phyloP scores from a whole-genome alignment of 2,329 filamentous ascomycete species.

The Biscogniauxia mediterranea region DNA sequence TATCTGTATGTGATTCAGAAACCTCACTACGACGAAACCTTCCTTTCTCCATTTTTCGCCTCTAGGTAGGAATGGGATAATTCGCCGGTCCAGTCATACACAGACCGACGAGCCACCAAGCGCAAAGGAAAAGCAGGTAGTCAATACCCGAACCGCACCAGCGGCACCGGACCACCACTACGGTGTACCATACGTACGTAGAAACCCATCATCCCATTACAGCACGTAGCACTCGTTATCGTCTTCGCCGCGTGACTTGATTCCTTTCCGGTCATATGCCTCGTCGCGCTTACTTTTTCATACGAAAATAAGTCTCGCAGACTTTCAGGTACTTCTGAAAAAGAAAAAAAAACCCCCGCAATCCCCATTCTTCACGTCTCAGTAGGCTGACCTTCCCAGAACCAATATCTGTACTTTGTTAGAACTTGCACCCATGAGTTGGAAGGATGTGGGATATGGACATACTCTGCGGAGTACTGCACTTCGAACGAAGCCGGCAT shows the following conservation, averaged over 20 bases:
- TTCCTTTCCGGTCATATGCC: background rate
- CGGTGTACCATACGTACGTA: too few relatives aligned
- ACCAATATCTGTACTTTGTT: constrained; percentile 29
- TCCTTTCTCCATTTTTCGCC: too few relatives aligned
- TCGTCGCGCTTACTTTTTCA: background rate
- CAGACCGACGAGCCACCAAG: too few relatives aligned
- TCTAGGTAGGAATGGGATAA: too few relatives aligned
- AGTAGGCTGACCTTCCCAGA: constrained; percentile 22
- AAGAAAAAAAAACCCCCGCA: too few relatives aligned
- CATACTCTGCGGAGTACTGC: constrained; percentile 82
- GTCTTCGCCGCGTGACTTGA: background rate
- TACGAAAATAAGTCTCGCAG: background rate
- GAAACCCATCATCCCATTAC: background rate
- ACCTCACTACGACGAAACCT: too few relatives aligned
- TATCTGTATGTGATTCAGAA: too few relatives aligned
- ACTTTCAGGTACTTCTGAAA: background rate
- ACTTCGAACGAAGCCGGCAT: constrained; percentile 65
- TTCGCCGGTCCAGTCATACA: too few relatives aligned
- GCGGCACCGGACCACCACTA: too few relatives aligned
- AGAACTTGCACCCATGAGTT: background rate
- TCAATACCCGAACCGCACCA: too few relatives aligned
- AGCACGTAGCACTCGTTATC: background rate
- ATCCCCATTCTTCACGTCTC: constrained; percentile 2
- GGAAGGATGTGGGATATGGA: constrained; percentile 37
- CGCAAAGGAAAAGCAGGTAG: too few relatives aligned